phyloP scores from a whole-genome alignment of 2,329 filamentous ascomycete species.

The Balansia obtecta region DNA sequence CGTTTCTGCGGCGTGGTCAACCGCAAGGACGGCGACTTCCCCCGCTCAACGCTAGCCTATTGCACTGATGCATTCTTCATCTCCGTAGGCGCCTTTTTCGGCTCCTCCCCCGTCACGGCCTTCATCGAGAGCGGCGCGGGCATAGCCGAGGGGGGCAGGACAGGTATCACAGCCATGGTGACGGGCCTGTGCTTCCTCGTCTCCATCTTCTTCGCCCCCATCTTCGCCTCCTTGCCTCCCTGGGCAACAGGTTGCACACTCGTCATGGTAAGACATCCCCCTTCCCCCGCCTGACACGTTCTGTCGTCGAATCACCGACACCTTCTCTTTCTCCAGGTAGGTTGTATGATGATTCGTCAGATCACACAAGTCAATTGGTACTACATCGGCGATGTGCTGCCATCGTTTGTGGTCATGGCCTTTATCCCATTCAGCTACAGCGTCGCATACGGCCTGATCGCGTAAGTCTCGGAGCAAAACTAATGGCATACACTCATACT shows the following conservation, averaged over 20 bases:
- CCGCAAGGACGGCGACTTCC: conserved; percentile 63
- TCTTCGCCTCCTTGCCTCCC: conserved; percentile 65
- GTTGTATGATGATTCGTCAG: conserved; percentile 67
- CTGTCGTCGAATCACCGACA: no score
- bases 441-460: conserved; percentile 66
- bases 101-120: conserved; percentile 58
- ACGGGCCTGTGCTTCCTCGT: conserved; percentile 59
- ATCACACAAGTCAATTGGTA: conserved; percentile 65
- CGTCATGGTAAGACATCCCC: conserved; percentile 38
- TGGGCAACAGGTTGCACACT: conserved; percentile 68
- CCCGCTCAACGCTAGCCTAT: conserved; percentile 71
- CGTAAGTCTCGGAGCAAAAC: conserved; percentile 34
- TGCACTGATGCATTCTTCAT: conserved; percentile 60
- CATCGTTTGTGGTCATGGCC: conserved; percentile 62
- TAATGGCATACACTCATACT: no score
- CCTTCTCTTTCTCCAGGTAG: no score
- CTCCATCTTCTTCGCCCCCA: conserved; percentile 62
- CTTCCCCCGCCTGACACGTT: no score
- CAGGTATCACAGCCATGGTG: conserved; percentile 58
- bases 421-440: conserved; percentile 72
- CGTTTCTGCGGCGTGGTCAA: conserved; percentile 57
- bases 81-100: conserved; percentile 57
- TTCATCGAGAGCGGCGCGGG: conserved; percentile 68
- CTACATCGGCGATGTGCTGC: conserved; percentile 63
- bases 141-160: conserved; percentile 63